Conservation (phyloP, 371 early-diverging fungal species). For the Gilbertella persicaria region DNA sequence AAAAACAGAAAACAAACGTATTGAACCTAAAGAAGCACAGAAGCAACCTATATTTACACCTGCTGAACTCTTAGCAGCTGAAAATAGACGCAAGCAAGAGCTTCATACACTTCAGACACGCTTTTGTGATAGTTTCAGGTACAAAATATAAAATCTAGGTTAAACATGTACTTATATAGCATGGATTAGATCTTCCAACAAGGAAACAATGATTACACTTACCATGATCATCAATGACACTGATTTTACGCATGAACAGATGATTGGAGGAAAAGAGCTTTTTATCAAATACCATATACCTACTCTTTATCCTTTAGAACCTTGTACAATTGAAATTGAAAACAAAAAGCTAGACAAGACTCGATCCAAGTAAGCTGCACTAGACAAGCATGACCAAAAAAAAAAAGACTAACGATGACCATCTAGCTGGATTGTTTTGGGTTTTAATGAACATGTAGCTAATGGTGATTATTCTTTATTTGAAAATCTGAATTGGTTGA, state of each 20-base stretch:
- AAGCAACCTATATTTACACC: slow-evolving; percentile 6
- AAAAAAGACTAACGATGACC: no score
- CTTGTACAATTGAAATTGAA: slow-evolving; percentile 52
- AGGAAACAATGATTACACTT: slow-evolving; percentile 7
- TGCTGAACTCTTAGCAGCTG: slow-evolving; percentile 28
- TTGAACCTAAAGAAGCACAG: no score
- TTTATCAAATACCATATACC: slow-evolving; percentile 48
- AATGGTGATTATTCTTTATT: slow-evolving; percentile 43
- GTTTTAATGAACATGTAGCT: slow-evolving; percentile 51
- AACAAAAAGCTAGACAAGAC: slow-evolving; percentile 44
- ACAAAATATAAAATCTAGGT: not conserved
- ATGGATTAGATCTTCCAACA: slow-evolving; percentile 3
- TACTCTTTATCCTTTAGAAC: slow-evolving; percentile 47
- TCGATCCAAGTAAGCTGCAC: slow-evolving; percentile 8
- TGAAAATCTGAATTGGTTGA: slow-evolving; percentile 68
- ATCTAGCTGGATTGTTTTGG: slow-evolving; percentile 46
- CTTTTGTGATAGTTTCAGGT: slow-evolving; percentile 42
- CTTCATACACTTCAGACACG: slow-evolving; percentile 46
- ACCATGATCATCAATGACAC: slow-evolving; percentile 34
- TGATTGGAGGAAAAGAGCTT: slow-evolving; percentile 27
- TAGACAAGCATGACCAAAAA: no score
- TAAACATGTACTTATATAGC: not conserved
- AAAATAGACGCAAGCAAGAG: slow-evolving; percentile 34
- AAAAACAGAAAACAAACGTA: no score
- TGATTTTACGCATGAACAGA: slow-evolving; percentile 30